Percentiles rank a stretch among this genome's conserved stretches.
Conservation (phyloP, 2,329 filamentous ascomycete genomes). For the Grosmannia penicillata region DNA sequence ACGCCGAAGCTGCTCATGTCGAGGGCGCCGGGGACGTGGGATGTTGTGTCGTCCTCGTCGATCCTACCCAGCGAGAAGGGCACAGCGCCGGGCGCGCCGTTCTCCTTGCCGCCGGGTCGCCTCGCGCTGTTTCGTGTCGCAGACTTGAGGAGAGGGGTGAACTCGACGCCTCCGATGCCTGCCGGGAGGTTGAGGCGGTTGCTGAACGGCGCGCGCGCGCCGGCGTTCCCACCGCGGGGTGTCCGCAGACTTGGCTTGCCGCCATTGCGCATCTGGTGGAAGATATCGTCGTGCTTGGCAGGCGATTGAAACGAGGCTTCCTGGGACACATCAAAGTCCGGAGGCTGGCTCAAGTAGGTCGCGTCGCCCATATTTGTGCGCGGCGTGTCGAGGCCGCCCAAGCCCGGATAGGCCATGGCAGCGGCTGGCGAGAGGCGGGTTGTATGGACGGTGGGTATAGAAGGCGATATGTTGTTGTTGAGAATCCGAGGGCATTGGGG, state of each 20-base stretch:
- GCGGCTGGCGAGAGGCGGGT: conserved; percentile 4
- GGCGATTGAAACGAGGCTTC: conserved; percentile 79
- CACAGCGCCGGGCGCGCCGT: conserved; percentile 34
- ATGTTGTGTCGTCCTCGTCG: conserved; percentile 56
- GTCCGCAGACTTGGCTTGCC: conserved; percentile 50
- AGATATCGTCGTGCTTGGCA: conserved; percentile 59
- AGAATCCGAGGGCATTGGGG: too few relatives aligned
- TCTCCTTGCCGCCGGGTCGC: conserved; percentile 45
- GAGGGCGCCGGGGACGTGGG: conserved; percentile 40
- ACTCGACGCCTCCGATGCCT: conserved; percentile 57
- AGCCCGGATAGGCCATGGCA: conserved; percentile 50
- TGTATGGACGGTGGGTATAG: too few relatives aligned
- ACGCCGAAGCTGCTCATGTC: conserved; percentile 58
- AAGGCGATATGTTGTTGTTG: neutral
- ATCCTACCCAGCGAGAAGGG: conserved; percentile 58
- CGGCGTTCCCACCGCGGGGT: conserved; percentile 39
- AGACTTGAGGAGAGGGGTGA: conserved; percentile 83
- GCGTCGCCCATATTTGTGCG: conserved; percentile 72
- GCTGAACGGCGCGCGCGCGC: conserved; percentile 48
- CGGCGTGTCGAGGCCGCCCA: conserved; percentile 63
- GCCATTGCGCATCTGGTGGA: conserved; percentile 60
- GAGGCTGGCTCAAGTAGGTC: conserved; percentile 57
- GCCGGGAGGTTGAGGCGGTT: conserved; percentile 58
- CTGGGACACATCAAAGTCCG: conserved; percentile 72
- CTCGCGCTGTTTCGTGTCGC: conserved; percentile 58